Evolutionary conservation across 495 filamentous ascomycete species (phyloP).

Genomic region (Platismatia glauca): DNA sequence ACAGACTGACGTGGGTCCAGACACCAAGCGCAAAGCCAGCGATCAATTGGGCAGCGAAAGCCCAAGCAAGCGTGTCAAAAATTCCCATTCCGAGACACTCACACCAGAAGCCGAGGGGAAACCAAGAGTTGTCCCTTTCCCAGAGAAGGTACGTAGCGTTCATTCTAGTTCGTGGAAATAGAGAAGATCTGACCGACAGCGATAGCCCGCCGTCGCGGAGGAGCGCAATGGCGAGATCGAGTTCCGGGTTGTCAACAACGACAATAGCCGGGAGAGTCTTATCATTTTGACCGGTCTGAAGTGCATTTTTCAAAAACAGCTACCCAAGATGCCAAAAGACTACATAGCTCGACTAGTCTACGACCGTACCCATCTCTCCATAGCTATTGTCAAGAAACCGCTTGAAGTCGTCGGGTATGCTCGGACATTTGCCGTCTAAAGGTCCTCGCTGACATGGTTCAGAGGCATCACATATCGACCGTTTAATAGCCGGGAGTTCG

Average conservation of each 20-base stretch:
- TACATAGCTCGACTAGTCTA: slow-evolving; percentile 97
- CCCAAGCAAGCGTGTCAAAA: slow-evolving; percentile 55
- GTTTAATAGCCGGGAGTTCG: slow-evolving; percentile 86
- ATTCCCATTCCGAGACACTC: slow-evolving; percentile 40
- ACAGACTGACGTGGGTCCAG: slow-evolving; percentile 31
- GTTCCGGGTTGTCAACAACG: slow-evolving; percentile 97
- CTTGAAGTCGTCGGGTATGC: slow-evolving; percentile 78
- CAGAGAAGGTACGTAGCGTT: slow-evolving; percentile 58
- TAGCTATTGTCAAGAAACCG: slow-evolving; percentile 95
- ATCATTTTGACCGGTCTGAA: slow-evolving; percentile 94
- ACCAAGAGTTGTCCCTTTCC: slow-evolving; percentile 60
- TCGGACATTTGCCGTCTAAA: neutral
- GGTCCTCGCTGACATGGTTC: slow-evolving; percentile 21
- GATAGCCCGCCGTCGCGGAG: slow-evolving; percentile 78
- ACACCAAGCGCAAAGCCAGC: slow-evolving; percentile 68
- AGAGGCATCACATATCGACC: slow-evolving; percentile 94
- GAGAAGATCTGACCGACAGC: slow-evolving; percentile 10
- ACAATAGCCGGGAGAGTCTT: slow-evolving; percentile 74
- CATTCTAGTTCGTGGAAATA: neutral
- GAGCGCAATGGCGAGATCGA: slow-evolving; percentile 94
- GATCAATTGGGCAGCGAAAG: slow-evolving; percentile 50
- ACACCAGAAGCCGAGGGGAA: slow-evolving; percentile 45
- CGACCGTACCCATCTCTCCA: slow-evolving; percentile 89
- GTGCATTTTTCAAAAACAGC: slow-evolving; percentile 96
- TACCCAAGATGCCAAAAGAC: slow-evolving; percentile 98